Percentiles rank a stretch among this genome's conserved stretches.
These are phyloP conservation scores for Withania somnifera DNA, from an alignment of 305 asterid genomes.

Conservation along the genomic window DNA sequence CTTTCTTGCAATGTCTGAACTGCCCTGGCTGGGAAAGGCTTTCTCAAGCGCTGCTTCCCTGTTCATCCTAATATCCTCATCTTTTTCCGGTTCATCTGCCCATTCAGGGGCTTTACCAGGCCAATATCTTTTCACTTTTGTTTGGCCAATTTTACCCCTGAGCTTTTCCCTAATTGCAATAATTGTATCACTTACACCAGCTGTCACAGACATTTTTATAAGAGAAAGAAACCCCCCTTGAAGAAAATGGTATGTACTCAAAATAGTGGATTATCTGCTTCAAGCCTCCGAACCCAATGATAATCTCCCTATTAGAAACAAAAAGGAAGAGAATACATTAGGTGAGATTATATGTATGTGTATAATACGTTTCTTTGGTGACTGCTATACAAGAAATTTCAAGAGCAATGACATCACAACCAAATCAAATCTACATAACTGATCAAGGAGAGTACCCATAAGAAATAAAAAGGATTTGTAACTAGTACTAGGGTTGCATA, in stretches of 20 bases:
- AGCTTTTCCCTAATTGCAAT: constrained; percentile 87
- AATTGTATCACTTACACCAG: constrained; percentile 80
- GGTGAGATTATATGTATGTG: not conserved
- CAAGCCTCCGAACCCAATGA: not conserved
- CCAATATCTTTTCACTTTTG: constrained; percentile 93
- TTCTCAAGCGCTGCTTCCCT: constrained; percentile 51
- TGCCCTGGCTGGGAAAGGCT: constrained; percentile 51
- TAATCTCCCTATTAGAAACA: not conserved
- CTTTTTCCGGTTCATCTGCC: constrained; percentile 81
- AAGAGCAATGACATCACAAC: not conserved
- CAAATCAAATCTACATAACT: not conserved
- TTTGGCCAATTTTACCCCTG: constrained; percentile 85
- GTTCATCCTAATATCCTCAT: constrained; percentile 50
- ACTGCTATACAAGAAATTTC: not conserved
- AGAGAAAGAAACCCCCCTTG: not conserved
- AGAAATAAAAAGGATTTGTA: too few species aligned
- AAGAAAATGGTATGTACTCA: not conserved
- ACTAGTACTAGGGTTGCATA: too few species aligned
- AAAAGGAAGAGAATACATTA: not conserved
- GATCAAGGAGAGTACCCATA: not conserved
- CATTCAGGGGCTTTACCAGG: constrained; percentile 97
- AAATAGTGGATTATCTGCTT: not conserved
- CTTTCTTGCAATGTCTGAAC: constrained; percentile 30
- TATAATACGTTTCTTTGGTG: not conserved
- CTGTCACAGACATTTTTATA: constrained; percentile 80